A percentile compares a stretch with the other conserved stretches of the same genome.
Conservation (phyloP, 352 stramenopile genomes). For the Globisporangium parvum region DNA sequence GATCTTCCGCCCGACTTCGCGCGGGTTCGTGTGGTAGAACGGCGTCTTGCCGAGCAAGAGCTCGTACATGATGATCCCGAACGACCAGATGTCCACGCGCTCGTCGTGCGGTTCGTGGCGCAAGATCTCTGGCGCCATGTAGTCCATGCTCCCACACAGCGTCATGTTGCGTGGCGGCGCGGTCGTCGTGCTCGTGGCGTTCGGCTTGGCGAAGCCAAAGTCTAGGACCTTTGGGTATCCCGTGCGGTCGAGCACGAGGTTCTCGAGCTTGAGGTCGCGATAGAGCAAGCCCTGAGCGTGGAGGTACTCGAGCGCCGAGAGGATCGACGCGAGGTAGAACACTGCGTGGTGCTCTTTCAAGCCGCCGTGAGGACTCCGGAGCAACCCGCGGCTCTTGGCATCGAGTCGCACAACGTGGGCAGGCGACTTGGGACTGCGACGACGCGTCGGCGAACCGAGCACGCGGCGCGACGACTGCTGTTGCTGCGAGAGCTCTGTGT, state of each 20-base stretch:
- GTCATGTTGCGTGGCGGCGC: conserved; percentile 44
- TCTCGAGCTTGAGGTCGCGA: conserved; percentile 89
- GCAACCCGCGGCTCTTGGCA: conserved; percentile 27
- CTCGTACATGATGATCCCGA: conserved; percentile 88
- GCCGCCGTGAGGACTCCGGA: conserved; percentile 38
- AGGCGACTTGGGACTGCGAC: not conserved
- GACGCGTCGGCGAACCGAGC: not conserved
- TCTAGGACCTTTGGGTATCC: conserved; percentile 88
- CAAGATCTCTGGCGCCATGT: conserved; percentile 79
- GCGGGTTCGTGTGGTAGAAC: conserved; percentile 82
- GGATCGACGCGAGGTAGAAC: conserved; percentile 91
- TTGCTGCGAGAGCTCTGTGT: no score
- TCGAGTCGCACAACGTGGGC: conserved; percentile 15
- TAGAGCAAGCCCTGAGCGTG: conserved; percentile 72
- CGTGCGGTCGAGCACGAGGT: conserved; percentile 75
- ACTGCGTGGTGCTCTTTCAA: conserved; percentile 49
- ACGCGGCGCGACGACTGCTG: not conserved
- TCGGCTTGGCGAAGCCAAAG: conserved; percentile 71
- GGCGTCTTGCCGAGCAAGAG: conserved; percentile 77
- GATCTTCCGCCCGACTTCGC: conserved; percentile 73
- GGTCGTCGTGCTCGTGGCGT: conserved; percentile 28
- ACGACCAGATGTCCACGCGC: conserved; percentile 72
- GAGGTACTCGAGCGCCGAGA: conserved; percentile 69
- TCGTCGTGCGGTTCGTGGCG: conserved; percentile 54
- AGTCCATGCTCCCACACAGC: conserved; percentile 75